Evolutionary conservation across 768 basidiomycete genomes (phyloP), one percentile per base, ranked within the genome.

Genomic region (Termitomyces sp.): DNA sequence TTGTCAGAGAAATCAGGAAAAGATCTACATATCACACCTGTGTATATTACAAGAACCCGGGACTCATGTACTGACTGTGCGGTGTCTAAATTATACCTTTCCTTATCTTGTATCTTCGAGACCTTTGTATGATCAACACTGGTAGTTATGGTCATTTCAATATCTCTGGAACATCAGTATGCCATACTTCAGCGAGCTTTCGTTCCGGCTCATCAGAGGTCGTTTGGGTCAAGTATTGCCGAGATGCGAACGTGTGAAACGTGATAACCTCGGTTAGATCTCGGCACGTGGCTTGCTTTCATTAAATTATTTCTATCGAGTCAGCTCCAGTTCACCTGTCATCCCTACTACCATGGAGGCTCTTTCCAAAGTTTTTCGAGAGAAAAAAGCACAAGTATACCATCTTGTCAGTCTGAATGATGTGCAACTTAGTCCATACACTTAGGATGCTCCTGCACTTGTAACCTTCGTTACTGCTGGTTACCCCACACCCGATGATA

Each of bases 381-480:
- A 68, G n/a, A 89, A 85, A 68, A 82, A 78, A 54, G 68, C 74
- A 50, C 73, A 83, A 73, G 87, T 82, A 55, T 42, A 66, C 54
- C 5, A 11, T 19, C 2, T 30, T 15, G 43, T 41, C 41, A 14
- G 15, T n/a, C 7, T 47, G 28, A 11, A 28, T 15, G 24, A 24
- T 11, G 7, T 38, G 28, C 12, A 5, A 28, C 37, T 49, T 22
- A 51, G 37, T 14, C n/a, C 30, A 14, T 53, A 40, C 22, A 12
- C 32, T 17, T 53, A 88, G 85, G 79, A 79, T 30, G 64, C 65
- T 22, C 80, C 85, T 46, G 86, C 83, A 5, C 73, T 92, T 52
- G 80, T 93, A 61, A 90, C 95, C 35, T 99, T 97, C 71, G 77
- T 98, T 62, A 99, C 96, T 21, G 95, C 95, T 44, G 96, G 96